Base-by-base conservation (phyloP, 805 yeast genomes). In the Suhomyces prunicola region DNA sequence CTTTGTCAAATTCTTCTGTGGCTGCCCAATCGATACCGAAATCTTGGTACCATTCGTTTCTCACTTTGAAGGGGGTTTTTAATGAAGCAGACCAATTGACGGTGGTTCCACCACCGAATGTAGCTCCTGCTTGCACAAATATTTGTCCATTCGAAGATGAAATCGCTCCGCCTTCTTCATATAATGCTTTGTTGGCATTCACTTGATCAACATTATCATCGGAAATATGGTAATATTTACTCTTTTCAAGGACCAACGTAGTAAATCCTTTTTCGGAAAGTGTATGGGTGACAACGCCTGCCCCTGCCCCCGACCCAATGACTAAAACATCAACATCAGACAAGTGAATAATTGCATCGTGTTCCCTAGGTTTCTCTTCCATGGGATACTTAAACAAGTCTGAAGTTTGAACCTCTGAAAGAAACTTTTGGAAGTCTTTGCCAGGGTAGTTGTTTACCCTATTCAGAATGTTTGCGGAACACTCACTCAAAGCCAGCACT, bases 41-140 rank as follows among this genome's bases (percentile, higher is more conserved):
- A 31, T 74, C 66, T 46, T 69, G 71, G 35, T 72, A 78, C 83
- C 83, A 81, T 57, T 80, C 83, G 31, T 71, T 64, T 46, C 86
- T 73, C 4, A 81, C 79, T 50, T 70, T 70, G 62, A 74, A 77
- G 1, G 82, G 80, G 0, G 85, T 77, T 44, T 69, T 71, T 48
- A 81, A 57, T 52, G 78, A 70, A 17, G 84, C 84, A 15, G 79
- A 73, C 86, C 86, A 81, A 65, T 81, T 81, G 42, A 81, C 77
- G 10, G 85, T 79, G 6, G 81, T 70, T 7, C 85, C 85, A 13
- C 85, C 86, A 9, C 86, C 86, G 50, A 81, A 76, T 0, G 81
- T 78, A 2, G 82, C 56, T 4, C 85, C 86, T 0, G 84, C 82
- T 42, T 79, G 59, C 3, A 78, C 55, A 8, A 67, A 49, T n/a